Evolutionary conservation across 495 filamentous ascomycete species (phyloP), one percentile per base, ranked within the genome.

Genomic region (Pseudotulostoma volvatum): DNA sequence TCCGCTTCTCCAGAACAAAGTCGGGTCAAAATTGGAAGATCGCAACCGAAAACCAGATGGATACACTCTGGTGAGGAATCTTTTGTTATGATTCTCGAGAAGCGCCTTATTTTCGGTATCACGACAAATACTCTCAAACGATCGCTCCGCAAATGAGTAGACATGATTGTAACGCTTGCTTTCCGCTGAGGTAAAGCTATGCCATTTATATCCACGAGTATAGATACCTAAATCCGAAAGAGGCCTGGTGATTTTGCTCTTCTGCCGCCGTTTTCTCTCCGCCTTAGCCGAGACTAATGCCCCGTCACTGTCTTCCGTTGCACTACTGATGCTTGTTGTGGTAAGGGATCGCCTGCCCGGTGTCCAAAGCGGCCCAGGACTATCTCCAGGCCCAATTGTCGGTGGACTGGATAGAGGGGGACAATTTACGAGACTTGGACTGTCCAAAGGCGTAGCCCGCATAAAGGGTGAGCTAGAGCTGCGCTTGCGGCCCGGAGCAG

Each of bases 41-140:
- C 69, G 68, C 25, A 93, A 63, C 9, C 90, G 83, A 39, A 71
- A 76, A 8, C 67, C 76, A 13, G 78, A 78, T 3, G 90, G 90
- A 55, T 97, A 97, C 20, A 96, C 84, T 30, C 90, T 76, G 68
- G 94, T 94, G 44, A 97, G 68, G 47, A 85, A 81, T 31, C 77
- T 79, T 61, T 83, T 77, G 52, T 97, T 97, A 62, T 97, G 90
- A 39, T 76, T 72, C 45, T 83, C 77, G 15, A 95, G 63, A n/a
- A 73, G 61, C 19, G 68, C 66, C 54, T 86, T 93, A 33, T 71
- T 71, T 3, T 79, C 79, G 19, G 67, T 63, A 28, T 75, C 70
- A 46, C 80, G 78, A 50, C 72, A 81, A 45, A 84, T 74, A 46
- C 74, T 76, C 46, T 81, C 71, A 46, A 93, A 93, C 3, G 75